Evolutionary conservation across 495 filamentous ascomycete species (phyloP), one percentile per base, ranked within the genome.

Genomic region (Aspergillus incahuasiensis): DNA sequence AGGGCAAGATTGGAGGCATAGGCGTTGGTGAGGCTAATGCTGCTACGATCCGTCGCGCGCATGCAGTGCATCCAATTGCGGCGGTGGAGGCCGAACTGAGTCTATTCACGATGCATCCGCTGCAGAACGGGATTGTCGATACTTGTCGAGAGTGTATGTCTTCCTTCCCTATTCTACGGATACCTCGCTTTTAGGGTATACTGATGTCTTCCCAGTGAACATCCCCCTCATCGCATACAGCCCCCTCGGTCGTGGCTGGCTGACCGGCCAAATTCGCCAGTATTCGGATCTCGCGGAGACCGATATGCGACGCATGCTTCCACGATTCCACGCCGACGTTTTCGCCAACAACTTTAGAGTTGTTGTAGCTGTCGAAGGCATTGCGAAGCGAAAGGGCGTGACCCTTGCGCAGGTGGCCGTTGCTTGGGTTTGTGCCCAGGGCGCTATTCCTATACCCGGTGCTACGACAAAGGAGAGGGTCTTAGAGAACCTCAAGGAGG

Each of bases 331-430:
- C 54, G 74, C 77, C 6, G 88, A 81, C 21, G 82, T 80, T 60
- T 86, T 92, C 60, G 75, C 79, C 24, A 72, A 78, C 61, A 92
- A 94, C 68, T 48, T 90, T 6, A 63, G 80, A 66, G 78, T 94
- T 13, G 83, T 83, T 13, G 43, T 70, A 6, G 74, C 82, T 49
- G 62, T 92, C n/a, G 72, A 83, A 60, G 74, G 74, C 35, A 51
- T 92, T 48, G 88, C 90, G 2, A 60, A 69, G 61, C 64, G 68
- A 59, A 91, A 89, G 72, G 80, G 79, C 6, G 83, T 80, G 60
- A 87, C 83, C 8, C 65, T 83, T 1, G 82, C 82, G 0, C 88
- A 94, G 73, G 65, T 92, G 22, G 88, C 87, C 11, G 73, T 94
- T 45, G 76, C 70, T 16, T 95, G 89, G 88, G 73, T 82, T 1